Evolutionary conservation across 164 flowering plant species (phyloP).

Genomic region (Stephania cephalantha): DNA sequence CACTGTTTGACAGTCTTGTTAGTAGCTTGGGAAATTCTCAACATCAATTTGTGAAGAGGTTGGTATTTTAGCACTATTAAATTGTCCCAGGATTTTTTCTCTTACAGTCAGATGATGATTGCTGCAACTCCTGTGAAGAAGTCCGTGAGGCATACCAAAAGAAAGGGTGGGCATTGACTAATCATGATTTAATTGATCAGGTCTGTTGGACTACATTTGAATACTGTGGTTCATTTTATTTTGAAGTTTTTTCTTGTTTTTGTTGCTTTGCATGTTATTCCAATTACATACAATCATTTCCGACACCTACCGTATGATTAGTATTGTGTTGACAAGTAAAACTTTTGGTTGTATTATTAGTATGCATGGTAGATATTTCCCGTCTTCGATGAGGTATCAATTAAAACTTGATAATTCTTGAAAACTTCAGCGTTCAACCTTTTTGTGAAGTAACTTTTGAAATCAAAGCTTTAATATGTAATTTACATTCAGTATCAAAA

Average conservation of each 20-base stretch:
- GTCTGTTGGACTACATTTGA: constrained; percentile 21
- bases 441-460: not conserved
- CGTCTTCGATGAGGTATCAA: not conserved
- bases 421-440: not conserved
- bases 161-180: constrained; percentile 70
- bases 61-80: not conserved
- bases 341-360: not conserved
- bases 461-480: not conserved
- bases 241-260: not conserved
- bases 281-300: not conserved
- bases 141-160: constrained; percentile 70
- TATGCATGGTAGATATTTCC: not conserved
- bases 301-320: not conserved
- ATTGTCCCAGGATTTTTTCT: not conserved
- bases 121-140: constrained; percentile 79
- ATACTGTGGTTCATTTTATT: not conserved
- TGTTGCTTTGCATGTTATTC: not conserved
- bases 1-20: too few relatives aligned
- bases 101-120: constrained; percentile 61
- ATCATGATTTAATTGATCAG: constrained; percentile 75
- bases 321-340: not conserved
- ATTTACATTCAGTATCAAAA: not conserved
- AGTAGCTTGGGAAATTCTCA: too few relatives aligned
- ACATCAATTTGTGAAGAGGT: too few relatives aligned
- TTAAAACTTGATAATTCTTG: not conserved